Conservation (phyloP, 495 filamentous ascomycete species). For the Penicillium paxilli region DNA sequence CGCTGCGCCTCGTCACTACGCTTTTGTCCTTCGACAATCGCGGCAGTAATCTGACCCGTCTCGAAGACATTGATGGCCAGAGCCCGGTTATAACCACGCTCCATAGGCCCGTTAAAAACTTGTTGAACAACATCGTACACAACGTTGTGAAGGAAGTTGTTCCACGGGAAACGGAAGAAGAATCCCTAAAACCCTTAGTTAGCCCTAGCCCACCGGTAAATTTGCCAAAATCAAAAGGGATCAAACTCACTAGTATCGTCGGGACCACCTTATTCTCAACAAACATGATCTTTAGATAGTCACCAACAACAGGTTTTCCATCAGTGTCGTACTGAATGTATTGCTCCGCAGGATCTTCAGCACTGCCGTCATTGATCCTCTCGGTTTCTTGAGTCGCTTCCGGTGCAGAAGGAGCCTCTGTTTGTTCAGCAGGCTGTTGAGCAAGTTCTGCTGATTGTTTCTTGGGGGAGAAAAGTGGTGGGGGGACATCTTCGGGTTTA, state of each 20-base stretch:
- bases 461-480: constrained; percentile 58
- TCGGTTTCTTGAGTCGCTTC: constrained; percentile 21
- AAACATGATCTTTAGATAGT: constrained; percentile 95
- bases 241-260: constrained; percentile 85
- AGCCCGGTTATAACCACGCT: constrained; percentile 87
- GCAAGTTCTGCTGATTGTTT: constrained; percentile 19
- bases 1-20: constrained; percentile 81
- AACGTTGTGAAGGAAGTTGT: constrained; percentile 99
- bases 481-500: constrained; percentile 65
- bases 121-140: constrained; percentile 99
- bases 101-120: constrained; percentile 98
- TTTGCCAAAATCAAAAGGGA: neutral
- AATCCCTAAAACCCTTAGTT: constrained; percentile 64
- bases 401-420: constrained; percentile 22
- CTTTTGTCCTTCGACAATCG: constrained; percentile 87
- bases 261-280: constrained; percentile 93
- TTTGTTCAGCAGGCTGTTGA: constrained; percentile 19
- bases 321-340: constrained; percentile 61
- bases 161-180: constrained; percentile 99
- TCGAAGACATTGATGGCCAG: constrained; percentile 95
- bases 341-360: constrained; percentile 39
- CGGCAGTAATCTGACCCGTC: constrained; percentile 81
- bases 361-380: constrained; percentile 25
- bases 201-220: neutral
- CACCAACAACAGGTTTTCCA: constrained; percentile 89